Evolutionary conservation across 495 filamentous ascomycete genomes (phyloP).

Genomic region (Chaetomidium leptoderma): DNA sequence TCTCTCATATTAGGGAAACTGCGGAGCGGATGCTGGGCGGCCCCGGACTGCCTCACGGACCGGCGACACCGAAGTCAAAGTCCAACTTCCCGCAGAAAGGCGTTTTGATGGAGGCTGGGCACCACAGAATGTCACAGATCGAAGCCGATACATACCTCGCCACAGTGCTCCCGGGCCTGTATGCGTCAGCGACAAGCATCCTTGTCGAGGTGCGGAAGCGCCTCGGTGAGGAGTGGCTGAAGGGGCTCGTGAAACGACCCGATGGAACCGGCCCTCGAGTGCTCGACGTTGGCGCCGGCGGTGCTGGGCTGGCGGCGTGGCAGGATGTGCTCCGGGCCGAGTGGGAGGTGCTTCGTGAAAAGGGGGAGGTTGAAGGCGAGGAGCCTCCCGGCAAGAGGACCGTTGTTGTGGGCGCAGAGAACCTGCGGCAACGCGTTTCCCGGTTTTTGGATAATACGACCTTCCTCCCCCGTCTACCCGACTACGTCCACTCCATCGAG

Average conservation of each 20-base stretch:
- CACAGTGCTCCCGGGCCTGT: conserved; percentile 73
- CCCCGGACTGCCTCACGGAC: conserved; percentile 64
- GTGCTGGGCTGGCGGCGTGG: conserved; percentile 82
- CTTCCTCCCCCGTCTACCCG: conserved; percentile 89
- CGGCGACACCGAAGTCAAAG: conserved; percentile 36
- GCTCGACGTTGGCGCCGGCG: conserved; percentile 80
- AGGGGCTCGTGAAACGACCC: conserved; percentile 58
- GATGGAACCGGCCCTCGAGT: conserved; percentile 65
- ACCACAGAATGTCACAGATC: conserved; percentile 73
- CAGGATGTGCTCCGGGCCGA: conserved; percentile 75
- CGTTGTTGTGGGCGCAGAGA: conserved; percentile 46
- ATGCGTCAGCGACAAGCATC: conserved; percentile 66
- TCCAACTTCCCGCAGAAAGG: conserved; percentile 56
- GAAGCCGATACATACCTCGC: conserved; percentile 82
- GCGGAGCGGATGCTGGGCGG: conserved; percentile 73
- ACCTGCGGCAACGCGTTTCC: conserved; percentile 70
- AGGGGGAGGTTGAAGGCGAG: conserved; percentile 33
- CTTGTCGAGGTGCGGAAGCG: conserved; percentile 82
- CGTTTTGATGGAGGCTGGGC: conserved; percentile 64
- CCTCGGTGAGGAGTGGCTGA: conserved; percentile 75
- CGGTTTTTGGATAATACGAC: conserved; percentile 79
- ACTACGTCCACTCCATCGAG: conserved; percentile 63
- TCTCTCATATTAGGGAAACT: conserved; percentile 66
- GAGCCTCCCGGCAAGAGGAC: conserved; percentile 48
- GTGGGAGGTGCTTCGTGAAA: conserved; percentile 61